These are phyloP conservation scores for Diplodia mutila DNA, from an alignment of 2,329 filamentous ascomycete species.

Conservation along the genomic window DNA sequence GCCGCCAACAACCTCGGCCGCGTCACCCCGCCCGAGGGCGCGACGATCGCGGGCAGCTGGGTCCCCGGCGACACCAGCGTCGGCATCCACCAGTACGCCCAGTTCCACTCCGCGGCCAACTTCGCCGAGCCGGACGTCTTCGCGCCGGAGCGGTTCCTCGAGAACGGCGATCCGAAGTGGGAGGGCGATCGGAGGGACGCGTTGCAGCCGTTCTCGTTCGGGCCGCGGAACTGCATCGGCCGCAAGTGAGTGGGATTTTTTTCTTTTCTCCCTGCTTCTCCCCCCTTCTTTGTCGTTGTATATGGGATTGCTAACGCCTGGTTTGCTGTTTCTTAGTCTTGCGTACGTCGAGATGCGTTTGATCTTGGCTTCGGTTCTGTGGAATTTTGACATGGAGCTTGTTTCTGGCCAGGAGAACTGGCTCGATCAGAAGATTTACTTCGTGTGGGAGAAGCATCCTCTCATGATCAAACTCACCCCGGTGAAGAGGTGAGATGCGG, in stretches of 20 bases:
- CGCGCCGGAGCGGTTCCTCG: conserved; percentile 48
- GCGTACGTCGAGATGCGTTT: conserved; percentile 48
- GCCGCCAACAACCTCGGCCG: conserved; percentile 40
- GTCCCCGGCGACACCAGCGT: conserved; percentile 39
- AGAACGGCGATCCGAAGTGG: conserved; percentile 32
- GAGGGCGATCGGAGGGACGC: conserved; percentile 39
- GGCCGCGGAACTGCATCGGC: conserved; percentile 45
- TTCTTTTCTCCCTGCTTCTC: background rate
- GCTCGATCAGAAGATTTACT: conserved; percentile 38
- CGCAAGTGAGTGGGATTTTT: conserved; percentile 37
- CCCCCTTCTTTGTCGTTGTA: too few relatives aligned
- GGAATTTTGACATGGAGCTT: conserved; percentile 45
- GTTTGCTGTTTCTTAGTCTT: conserved; percentile 37
- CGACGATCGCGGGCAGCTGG: conserved; percentile 40
- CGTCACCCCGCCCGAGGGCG: conserved; percentile 40
- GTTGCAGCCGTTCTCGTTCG: conserved; percentile 50
- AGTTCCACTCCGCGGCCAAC: conserved; percentile 30
- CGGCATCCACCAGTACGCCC: conserved; percentile 24
- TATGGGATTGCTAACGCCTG: background rate
- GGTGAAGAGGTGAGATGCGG: background rate
- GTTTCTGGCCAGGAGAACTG: conserved; percentile 37
- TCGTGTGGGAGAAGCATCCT: conserved; percentile 43
- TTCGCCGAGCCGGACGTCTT: conserved; percentile 44
- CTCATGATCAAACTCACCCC: conserved; percentile 35
- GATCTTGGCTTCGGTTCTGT: conserved; percentile 43